Evolutionary conservation across 306 rosid species (phyloP).

Genomic region (Vigna nakashimae): DNA sequence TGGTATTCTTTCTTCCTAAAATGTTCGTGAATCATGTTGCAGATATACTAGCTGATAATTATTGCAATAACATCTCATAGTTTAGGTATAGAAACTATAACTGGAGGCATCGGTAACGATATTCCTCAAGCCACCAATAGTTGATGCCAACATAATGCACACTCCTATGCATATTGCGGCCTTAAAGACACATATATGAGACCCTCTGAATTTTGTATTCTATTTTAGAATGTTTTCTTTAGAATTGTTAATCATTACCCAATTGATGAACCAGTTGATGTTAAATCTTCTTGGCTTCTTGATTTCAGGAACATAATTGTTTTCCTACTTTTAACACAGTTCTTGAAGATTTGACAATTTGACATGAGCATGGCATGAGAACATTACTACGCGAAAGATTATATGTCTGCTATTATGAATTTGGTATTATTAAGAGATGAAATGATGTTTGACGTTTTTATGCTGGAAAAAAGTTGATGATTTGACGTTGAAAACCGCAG

Average conservation of each 20-base stretch:
- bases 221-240: neutral
- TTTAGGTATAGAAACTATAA: conserved; percentile 75
- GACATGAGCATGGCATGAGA: too few species aligned
- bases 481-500: too few species aligned
- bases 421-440: too few species aligned
- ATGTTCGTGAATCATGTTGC: neutral
- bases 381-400: too few species aligned
- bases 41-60: neutral
- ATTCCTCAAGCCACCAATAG: conserved; percentile 87
- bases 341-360: too few species aligned
- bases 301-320: conserved; percentile 71
- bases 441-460: too few species aligned
- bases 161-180: conserved; percentile 70
- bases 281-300: conserved; percentile 87
- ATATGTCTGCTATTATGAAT: too few species aligned
- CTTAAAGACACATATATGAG: conserved; percentile 47
- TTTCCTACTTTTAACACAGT: too few species aligned
- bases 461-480: too few species aligned
- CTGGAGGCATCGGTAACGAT: conserved; percentile 77
- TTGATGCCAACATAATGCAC: conserved; percentile 88
- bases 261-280: conserved; percentile 83
- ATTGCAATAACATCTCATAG: neutral
- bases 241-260: conserved; percentile 60
- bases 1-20: neutral
- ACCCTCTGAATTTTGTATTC: neutral